These are phyloP conservation scores for Tolypocladium pustulatum DNA, from an alignment of 2,329 filamentous ascomycete species.

Conservation along the genomic window DNA sequence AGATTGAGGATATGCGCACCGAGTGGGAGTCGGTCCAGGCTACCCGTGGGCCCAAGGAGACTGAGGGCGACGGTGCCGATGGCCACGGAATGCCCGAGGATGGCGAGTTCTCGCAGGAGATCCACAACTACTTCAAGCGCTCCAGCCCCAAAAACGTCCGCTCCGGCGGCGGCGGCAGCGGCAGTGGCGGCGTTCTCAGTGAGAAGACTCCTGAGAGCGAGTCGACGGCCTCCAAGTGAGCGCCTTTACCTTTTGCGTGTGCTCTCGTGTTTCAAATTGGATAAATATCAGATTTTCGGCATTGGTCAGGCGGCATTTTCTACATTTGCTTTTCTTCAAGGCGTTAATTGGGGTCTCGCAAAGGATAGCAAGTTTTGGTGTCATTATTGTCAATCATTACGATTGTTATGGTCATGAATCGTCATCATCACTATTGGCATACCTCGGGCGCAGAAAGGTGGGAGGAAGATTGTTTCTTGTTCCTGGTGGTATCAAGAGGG, in stretches of 20 bases:
- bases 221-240: slow-evolving; percentile 6
- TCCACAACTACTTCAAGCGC: slow-evolving; percentile 43
- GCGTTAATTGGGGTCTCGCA: neutral
- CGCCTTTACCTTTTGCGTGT: too few species aligned
- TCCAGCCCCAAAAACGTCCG: slow-evolving; percentile 19
- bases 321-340: neutral
- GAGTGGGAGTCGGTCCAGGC: slow-evolving; percentile 49
- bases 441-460: neutral
- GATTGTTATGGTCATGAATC: neutral
- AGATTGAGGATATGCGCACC: slow-evolving; percentile 69
- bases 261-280: neutral
- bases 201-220: slow-evolving; percentile 16
- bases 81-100: slow-evolving; percentile 27
- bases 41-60: slow-evolving; percentile 36
- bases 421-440: neutral
- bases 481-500: neutral
- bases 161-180: slow-evolving; percentile 3
- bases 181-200: slow-evolving; percentile 11
- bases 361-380: neutral
- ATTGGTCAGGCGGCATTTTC: neutral
- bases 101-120: slow-evolving; percentile 41
- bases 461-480: neutral
- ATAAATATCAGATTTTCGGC: neutral
- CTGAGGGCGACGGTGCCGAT: slow-evolving; percentile 22
- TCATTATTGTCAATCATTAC: neutral